These are phyloP conservation scores for Penicillium diatomitis DNA, from an alignment of 495 filamentous ascomycete species.

Conservation along the genomic window DNA sequence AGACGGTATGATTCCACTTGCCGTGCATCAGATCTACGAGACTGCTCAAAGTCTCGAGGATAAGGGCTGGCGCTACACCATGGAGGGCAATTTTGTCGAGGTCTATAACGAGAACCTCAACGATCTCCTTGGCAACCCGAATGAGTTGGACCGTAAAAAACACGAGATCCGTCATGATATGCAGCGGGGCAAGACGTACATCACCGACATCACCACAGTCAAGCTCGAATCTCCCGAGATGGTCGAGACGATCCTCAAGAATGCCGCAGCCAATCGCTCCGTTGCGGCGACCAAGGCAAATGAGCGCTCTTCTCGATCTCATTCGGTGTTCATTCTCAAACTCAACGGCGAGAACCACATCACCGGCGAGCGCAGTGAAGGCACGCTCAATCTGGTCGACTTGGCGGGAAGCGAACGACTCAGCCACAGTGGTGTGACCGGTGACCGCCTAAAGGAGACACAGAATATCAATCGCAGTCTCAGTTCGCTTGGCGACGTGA, in stretches of 20 bases:
- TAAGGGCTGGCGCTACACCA: slow-evolving; percentile 89
- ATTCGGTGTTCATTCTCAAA: slow-evolving; percentile 94
- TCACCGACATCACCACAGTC: slow-evolving; percentile 77
- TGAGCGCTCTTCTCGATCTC: slow-evolving; percentile 83
- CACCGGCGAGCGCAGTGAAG: slow-evolving; percentile 78
- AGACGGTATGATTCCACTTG: slow-evolving; percentile 93
- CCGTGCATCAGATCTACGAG: slow-evolving; percentile 86
- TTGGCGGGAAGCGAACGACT: slow-evolving; percentile 88
- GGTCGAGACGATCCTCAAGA: slow-evolving; percentile 68
- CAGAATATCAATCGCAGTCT: slow-evolving; percentile 95
- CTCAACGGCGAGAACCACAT: slow-evolving; percentile 71
- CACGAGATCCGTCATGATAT: slow-evolving; percentile 89
- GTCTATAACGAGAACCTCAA: slow-evolving; percentile 98
- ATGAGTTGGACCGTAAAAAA: slow-evolving; percentile 75
- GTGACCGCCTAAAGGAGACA: slow-evolving; percentile 83
- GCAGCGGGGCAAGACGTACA: slow-evolving; percentile 66
- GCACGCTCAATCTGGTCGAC: slow-evolving; percentile 93
- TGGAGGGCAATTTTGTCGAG: slow-evolving; percentile 96
- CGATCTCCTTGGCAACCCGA: slow-evolving; percentile 73
- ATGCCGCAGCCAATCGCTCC: slow-evolving; percentile 73
- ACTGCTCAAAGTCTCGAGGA: slow-evolving; percentile 71
- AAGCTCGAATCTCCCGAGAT: slow-evolving; percentile 65
- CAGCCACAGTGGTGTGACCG: slow-evolving; percentile 72
- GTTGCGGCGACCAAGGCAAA: slow-evolving; percentile 96
- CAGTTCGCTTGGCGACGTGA: slow-evolving; percentile 88